Percentiles rank a stretch among this genome's conserved stretches.
Conservation (phyloP, 805 yeast species). For the Starmerella roubikii region DNA sequence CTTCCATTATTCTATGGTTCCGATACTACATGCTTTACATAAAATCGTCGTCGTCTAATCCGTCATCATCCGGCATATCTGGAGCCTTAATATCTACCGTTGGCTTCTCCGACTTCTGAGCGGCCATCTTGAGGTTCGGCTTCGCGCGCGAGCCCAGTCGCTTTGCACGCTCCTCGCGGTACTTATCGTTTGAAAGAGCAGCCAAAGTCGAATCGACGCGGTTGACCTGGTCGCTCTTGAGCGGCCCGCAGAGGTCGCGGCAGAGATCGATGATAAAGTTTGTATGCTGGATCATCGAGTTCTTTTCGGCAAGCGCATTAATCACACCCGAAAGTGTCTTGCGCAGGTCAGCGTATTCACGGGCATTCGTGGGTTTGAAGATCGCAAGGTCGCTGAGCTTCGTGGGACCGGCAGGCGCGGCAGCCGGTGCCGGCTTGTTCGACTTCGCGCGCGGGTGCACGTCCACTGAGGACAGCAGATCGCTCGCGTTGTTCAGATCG, state of each 20-base stretch:
- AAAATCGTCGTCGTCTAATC: conserved; percentile 31
- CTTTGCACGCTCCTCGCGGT: conserved; percentile 77
- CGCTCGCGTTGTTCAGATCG: conserved; percentile 88
- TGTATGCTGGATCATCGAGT: conserved; percentile 53
- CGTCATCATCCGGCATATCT: conserved; percentile 33
- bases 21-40: too few species aligned
- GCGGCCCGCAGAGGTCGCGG: conserved; percentile 71
- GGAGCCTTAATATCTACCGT: conserved; percentile 31
- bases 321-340: conserved; percentile 54
- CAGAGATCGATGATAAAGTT: conserved; percentile 70
- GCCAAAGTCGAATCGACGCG: conserved; percentile 76
- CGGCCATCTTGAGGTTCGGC: conserved; percentile 65
- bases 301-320: conserved; percentile 43
- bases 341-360: conserved; percentile 65
- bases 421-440: conserved; percentile 26
- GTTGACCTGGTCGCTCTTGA: conserved; percentile 67
- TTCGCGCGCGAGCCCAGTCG: conserved; percentile 86
- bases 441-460: conserved; percentile 24
- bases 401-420: conserved; percentile 28
- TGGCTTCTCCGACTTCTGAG: conserved; percentile 39
- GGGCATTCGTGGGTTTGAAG: conserved; percentile 68
- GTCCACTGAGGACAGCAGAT: conserved; percentile 61
- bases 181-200: conserved; percentile 71
- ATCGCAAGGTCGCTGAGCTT: conserved; percentile 38
- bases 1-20: too few species aligned